These are phyloP conservation scores for Mortierella claussenii DNA, from an alignment of 192 early-diverging fungal genomes.

Conservation along the genomic window DNA sequence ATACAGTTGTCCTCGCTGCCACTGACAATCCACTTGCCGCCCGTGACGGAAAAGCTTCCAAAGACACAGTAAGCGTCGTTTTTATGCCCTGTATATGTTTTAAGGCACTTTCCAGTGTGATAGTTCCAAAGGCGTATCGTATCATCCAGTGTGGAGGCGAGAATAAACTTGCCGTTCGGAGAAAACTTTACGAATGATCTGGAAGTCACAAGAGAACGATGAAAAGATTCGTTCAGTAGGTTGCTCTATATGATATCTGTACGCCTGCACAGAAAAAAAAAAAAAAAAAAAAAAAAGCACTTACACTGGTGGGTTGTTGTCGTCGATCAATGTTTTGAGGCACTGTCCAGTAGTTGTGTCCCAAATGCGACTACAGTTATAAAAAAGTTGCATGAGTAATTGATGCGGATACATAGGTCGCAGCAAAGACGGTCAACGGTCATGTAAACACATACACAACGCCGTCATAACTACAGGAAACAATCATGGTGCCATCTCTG, in stretches of 20 bases:
- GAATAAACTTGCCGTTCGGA: constrained; percentile 97
- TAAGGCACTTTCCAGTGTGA: constrained; percentile 92
- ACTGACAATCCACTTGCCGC: constrained; percentile 94
- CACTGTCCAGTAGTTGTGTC: constrained; percentile 97
- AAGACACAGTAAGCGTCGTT: constrained; percentile 94
- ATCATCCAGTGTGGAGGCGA: constrained; percentile 92
- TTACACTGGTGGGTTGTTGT: constrained; percentile 94
- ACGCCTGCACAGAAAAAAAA: background rate
- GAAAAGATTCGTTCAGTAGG: background rate
- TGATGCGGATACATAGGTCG: too few relatives aligned
- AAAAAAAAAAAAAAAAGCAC: too few relatives aligned
- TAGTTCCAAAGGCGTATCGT: constrained; percentile 95
- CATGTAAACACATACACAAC: constrained; percentile 77
- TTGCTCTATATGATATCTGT: too few relatives aligned
- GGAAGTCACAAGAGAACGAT: background rate
- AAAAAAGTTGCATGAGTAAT: too few relatives aligned
- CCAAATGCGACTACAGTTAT: constrained; percentile 88
- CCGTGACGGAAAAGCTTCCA: constrained; percentile 91
- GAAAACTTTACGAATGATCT: constrained; percentile 95
- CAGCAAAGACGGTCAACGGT: too few relatives aligned
- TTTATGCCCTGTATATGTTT: constrained; percentile 89
- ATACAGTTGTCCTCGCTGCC: constrained; percentile 94
- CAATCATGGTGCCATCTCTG: constrained; percentile 96
- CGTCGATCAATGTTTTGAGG: constrained; percentile 95
- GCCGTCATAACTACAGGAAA: constrained; percentile 94